phyloP scores from a whole-genome alignment of 1,139 yeast genomes.

The Diutina mesorugosa region DNA sequence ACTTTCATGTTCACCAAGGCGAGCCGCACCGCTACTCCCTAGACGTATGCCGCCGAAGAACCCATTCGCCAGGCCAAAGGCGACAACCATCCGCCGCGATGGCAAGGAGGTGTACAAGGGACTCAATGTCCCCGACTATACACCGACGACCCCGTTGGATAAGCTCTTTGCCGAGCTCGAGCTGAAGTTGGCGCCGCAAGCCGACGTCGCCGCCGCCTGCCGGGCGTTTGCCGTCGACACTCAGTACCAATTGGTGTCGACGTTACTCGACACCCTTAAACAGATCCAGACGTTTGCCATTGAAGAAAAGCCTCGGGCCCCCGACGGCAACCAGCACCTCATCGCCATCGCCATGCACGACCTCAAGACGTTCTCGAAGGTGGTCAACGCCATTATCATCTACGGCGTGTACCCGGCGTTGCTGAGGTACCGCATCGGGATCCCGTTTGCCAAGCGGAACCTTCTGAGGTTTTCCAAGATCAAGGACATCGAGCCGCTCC shows the following conservation, averaged over 20 bases:
- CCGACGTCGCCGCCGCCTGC: not conserved
- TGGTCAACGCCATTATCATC: conserved; percentile 51
- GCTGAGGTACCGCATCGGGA: conserved; percentile 40
- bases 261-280: not conserved
- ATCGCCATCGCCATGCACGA: conserved; percentile 75
- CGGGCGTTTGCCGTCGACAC: not conserved
- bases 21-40: not conserved
- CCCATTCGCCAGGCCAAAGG: not conserved
- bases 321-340: conserved; percentile 16
- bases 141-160: not conserved
- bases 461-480: conserved; percentile 28
- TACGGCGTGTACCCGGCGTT: conserved; percentile 63
- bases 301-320: not conserved
- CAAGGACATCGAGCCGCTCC: conserved; percentile 8
- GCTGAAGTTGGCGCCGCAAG: not conserved
- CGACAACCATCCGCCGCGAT: not conserved
- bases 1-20: not conserved
- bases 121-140: not conserved
- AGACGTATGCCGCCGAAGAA: not conserved
- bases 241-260: not conserved
- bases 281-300: not conserved
- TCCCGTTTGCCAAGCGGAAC: conserved; percentile 52
- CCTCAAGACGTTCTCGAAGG: conserved; percentile 55
- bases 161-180: not conserved
- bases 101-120: conserved; percentile 1